These are phyloP conservation scores for Salix purpurea DNA, from an alignment of 345 rosid genomes.

Conservation along the genomic window DNA sequence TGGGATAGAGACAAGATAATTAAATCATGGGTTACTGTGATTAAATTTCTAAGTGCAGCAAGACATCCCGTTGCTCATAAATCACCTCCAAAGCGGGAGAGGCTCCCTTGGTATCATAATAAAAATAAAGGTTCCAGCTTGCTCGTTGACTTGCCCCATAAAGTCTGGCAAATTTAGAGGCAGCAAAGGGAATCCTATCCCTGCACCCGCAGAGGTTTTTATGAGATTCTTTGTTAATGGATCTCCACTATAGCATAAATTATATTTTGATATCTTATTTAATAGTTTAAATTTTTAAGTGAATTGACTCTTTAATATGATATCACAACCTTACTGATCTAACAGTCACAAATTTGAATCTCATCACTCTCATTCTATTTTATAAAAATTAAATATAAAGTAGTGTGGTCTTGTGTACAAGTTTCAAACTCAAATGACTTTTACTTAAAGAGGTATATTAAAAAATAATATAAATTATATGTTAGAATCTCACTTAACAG, in stretches of 20 bases:
- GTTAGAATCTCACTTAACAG: too few relatives aligned
- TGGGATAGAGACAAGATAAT: background rate
- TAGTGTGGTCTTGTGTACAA: too few relatives aligned
- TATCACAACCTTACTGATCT: too few relatives aligned
- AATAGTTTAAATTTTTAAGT: too few relatives aligned
- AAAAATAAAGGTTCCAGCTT: conserved; percentile 34
- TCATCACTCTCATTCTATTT: too few relatives aligned
- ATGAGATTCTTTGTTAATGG: conserved; percentile 33
- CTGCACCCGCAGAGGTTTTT: conserved; percentile 12
- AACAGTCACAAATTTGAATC: too few relatives aligned
- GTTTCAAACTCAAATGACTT: too few relatives aligned
- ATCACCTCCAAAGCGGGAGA: conserved; percentile 37
- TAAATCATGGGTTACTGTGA: background rate
- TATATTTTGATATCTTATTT: too few relatives aligned
- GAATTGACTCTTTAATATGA: too few relatives aligned
- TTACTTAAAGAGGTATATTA: too few relatives aligned
- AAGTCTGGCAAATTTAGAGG: conserved; percentile 49
- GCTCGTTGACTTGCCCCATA: conserved; percentile 63
- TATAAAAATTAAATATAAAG: too few relatives aligned
- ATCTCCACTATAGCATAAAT: conserved; percentile 28
- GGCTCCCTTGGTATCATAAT: conserved; percentile 4
- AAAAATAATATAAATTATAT: too few relatives aligned
- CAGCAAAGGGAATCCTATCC: conserved; percentile 44
- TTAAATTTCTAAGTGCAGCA: background rate
- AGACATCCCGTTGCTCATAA: conserved; percentile 11